Evolutionary conservation across 2,329 filamentous ascomycete genomes (phyloP).

Genomic region (Teratosphaeria pseudoeucalypti): DNA sequence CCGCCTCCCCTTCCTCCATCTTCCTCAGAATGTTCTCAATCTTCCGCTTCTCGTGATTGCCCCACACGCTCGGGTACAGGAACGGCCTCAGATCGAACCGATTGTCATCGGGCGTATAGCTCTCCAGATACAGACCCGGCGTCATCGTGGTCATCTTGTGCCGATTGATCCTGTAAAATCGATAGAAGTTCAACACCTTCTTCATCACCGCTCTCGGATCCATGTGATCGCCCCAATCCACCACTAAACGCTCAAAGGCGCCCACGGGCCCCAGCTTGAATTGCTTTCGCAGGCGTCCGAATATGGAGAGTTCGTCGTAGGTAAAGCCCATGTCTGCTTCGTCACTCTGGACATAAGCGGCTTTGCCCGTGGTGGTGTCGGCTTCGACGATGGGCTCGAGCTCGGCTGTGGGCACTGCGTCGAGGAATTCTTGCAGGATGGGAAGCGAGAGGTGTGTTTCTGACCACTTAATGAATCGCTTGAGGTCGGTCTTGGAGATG

Average conservation of each 20-base stretch:
- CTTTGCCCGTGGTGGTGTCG: not conserved
- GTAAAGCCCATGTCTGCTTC: slow-evolving; percentile 46
- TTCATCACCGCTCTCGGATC: slow-evolving; percentile 23
- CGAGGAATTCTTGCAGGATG: slow-evolving; percentile 55
- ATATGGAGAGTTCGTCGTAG: slow-evolving; percentile 44
- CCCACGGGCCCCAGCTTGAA: slow-evolving; percentile 45
- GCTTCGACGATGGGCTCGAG: slow-evolving; percentile 54
- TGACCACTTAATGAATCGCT: slow-evolving; percentile 60
- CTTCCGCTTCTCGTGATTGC: slow-evolving; percentile 36
- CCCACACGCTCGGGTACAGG: slow-evolving; percentile 38
- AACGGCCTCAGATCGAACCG: slow-evolving; percentile 49
- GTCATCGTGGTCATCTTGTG: slow-evolving; percentile 56
- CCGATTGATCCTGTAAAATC: slow-evolving; percentile 53
- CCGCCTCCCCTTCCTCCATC: slow-evolving; percentile 29
- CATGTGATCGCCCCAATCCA: slow-evolving; percentile 37
- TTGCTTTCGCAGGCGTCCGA: slow-evolving; percentile 46
- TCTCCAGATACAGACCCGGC: slow-evolving; percentile 44
- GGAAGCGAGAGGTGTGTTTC: slow-evolving; percentile 49
- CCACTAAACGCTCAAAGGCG: slow-evolving; percentile 44
- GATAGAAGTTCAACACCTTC: slow-evolving; percentile 39
- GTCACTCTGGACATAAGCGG: slow-evolving; percentile 47
- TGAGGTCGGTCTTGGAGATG: slow-evolving; percentile 58
- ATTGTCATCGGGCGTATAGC: slow-evolving; percentile 42
- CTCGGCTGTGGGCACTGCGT: slow-evolving; percentile 41
- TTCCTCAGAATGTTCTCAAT: slow-evolving; percentile 37